A percentile compares a stretch with the other conserved stretches of the same genome.
Conservation (phyloP, 2,329 filamentous ascomycete genomes). For the Dothiorella sarmentorum region DNA sequence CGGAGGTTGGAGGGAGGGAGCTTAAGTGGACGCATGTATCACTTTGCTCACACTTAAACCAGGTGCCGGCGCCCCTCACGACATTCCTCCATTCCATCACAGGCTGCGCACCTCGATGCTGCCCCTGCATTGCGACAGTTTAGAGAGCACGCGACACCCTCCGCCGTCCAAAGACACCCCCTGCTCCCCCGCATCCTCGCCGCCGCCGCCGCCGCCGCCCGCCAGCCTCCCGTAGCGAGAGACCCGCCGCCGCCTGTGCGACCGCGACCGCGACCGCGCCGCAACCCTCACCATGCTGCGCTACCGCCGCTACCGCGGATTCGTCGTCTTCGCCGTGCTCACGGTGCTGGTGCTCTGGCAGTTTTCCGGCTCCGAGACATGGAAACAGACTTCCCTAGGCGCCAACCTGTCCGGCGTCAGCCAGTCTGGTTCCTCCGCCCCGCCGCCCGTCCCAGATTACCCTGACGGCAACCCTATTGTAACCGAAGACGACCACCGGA, state of each 20-base stretch:
- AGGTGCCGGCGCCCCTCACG: neutral
- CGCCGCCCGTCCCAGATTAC: too few species aligned
- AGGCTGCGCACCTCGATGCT: neutral
- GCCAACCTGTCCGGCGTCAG: neutral
- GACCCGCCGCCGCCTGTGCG: slow-evolving; percentile 12
- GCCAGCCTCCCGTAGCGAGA: neutral
- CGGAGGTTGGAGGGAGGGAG: neutral
- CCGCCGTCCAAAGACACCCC: slow-evolving; percentile 7
- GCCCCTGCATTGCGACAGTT: neutral
- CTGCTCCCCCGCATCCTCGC: neutral
- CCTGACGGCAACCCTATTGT: slow-evolving; percentile 21
- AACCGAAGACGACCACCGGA: slow-evolving; percentile 26
- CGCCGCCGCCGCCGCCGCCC: neutral
- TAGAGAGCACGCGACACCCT: slow-evolving; percentile 7
- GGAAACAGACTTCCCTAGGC: slow-evolving; percentile 25
- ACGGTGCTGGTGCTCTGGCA: slow-evolving; percentile 54
- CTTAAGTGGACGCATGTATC: neutral
- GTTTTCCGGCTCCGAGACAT: slow-evolving; percentile 47
- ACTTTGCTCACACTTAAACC: slow-evolving; percentile 1
- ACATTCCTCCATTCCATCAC: neutral
- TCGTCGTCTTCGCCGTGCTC: slow-evolving; percentile 54
- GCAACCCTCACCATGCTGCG: slow-evolving; percentile 50
- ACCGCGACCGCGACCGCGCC: neutral
- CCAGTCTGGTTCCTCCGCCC: too few species aligned
- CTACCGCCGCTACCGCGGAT: slow-evolving; percentile 59